These are phyloP conservation scores for Claviceps sp. DNA, from an alignment of 2,329 filamentous ascomycete genomes.

Conservation along the genomic window DNA sequence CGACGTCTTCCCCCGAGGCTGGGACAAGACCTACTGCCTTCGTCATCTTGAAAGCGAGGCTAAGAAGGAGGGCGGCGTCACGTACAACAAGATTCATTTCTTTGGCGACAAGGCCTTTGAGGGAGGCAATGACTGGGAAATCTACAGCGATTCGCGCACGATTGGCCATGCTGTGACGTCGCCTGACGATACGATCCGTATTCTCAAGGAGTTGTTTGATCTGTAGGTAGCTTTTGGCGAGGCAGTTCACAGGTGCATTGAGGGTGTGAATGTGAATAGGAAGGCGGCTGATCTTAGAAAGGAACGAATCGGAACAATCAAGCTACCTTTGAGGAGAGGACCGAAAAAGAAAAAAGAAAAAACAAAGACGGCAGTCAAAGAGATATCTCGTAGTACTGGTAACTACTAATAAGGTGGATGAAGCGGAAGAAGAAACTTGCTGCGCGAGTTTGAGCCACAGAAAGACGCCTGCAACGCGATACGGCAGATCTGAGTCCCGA, in stretches of 20 bases:
- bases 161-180: slow-evolving; percentile 71
- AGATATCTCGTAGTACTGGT: not conserved
- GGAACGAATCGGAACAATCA: too few species aligned
- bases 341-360: not conserved
- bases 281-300: not conserved
- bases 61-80: slow-evolving; percentile 51
- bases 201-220: slow-evolving; percentile 70
- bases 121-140: slow-evolving; percentile 94
- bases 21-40: slow-evolving; percentile 98
- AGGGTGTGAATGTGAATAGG: not conserved
- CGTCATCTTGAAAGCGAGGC: slow-evolving; percentile 74
- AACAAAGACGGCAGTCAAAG: not conserved
- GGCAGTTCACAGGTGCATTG: not conserved
- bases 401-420: too few species aligned
- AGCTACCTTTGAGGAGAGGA: too few species aligned
- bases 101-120: slow-evolving; percentile 91
- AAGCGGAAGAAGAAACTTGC: too few species aligned
- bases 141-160: slow-evolving; percentile 69
- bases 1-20: slow-evolving; percentile 90
- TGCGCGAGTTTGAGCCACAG: too few species aligned
- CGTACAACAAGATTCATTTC: slow-evolving; percentile 87
- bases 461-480: too few species aligned
- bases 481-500: too few species aligned
- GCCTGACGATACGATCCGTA: slow-evolving; percentile 68
- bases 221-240: slow-evolving; percentile 27